These are phyloP conservation scores for Naematelia aurantialba DNA, from an alignment of 768 basidiomycete species.

Conservation along the genomic window DNA sequence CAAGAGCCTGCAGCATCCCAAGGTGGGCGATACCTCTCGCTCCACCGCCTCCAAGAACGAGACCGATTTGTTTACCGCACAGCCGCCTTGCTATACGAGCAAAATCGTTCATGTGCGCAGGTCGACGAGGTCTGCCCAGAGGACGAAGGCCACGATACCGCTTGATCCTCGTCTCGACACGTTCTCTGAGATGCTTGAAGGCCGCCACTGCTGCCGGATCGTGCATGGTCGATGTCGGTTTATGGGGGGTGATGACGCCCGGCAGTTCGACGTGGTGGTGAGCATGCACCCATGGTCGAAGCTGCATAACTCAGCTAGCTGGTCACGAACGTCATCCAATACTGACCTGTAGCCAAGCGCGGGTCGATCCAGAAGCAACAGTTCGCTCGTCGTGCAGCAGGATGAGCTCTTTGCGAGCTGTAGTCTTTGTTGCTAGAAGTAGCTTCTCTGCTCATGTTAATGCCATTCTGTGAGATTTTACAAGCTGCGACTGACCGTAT, in stretches of 20 bases:
- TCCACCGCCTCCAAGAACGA: conserved; percentile 96
- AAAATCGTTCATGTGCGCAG: conserved; percentile 85
- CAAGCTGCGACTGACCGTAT: conserved; percentile 56
- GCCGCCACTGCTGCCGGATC: conserved; percentile 85
- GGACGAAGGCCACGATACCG: conserved; percentile 70
- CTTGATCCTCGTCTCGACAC: conserved; percentile 81
- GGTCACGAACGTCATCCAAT: not conserved
- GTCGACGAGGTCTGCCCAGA: conserved; percentile 66
- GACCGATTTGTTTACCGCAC: conserved; percentile 86
- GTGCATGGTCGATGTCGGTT: conserved; percentile 58
- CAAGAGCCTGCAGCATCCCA: conserved; percentile 85
- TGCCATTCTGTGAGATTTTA: not conserved
- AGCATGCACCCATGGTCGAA: conserved; percentile 91
- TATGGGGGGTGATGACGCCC: conserved; percentile 52
- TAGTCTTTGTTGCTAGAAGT: conserved; percentile 91
- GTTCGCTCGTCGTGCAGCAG: conserved; percentile 87
- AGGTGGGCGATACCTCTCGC: conserved; percentile 80
- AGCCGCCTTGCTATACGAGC: conserved; percentile 82
- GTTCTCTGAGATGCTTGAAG: conserved; percentile 85
- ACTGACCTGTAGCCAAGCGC: conserved; percentile 86
- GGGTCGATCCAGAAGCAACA: conserved; percentile 82
- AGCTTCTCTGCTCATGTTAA: conserved; percentile 58
- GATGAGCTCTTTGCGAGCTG: conserved; percentile 94
- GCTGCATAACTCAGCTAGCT: conserved; percentile 55
- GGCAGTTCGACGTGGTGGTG: conserved; percentile 83